Base-by-base conservation (phyloP, 805 yeast genomes). In the Geotrichum ghanense region DNA sequence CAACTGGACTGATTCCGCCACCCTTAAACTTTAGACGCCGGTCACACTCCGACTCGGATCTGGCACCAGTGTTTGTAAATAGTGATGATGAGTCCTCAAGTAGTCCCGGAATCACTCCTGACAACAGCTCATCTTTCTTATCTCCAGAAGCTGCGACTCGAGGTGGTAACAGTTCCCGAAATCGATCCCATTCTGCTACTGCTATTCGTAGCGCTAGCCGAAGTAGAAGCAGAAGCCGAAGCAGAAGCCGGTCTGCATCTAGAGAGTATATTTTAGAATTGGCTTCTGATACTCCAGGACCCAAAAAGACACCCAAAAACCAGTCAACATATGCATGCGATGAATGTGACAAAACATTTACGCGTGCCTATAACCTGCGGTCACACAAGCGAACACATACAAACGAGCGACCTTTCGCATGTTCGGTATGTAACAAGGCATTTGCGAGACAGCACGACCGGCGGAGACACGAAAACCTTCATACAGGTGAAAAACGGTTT, bases 311-410 rank as follows among this genome's bases (percentile, higher is more conserved):
- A 6, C 87, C 81, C 54, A 83, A 81, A 51, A 80, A 80, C 57
- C 90, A 90, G 0, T 75, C 84, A 22, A 72, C 78, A 6, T 84
- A 75, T 62, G 82, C 60, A 66, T 90, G 97, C 62, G 79, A 80
- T 49, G 64, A 84, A 41, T 90, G 98, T 64, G 88, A 79, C 37
- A 88, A 87, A 63, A 69, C 81, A 43, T 90, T 90, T 62, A 90
- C 97, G 1, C 68, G 97, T 47, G 95, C 96, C 0, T 92, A 92
- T 63, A 92, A 92, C 60, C 69, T 90, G 54, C 86, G 90, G 54
- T 85, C 95, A 0, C 98, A 90, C 64, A 68, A 84, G 58, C 70
- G 96, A 49, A 90, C 97, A 0, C 98, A 83, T 60, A 79, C 86
- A 3, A 71, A 74, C 43, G 89, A 79, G 44, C 75, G 81, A 47